Evolutionary conservation across 805 yeast species (phyloP), one percentile per base, ranked within the genome.

Genomic region (Suhomyces tanzawaensis): DNA sequence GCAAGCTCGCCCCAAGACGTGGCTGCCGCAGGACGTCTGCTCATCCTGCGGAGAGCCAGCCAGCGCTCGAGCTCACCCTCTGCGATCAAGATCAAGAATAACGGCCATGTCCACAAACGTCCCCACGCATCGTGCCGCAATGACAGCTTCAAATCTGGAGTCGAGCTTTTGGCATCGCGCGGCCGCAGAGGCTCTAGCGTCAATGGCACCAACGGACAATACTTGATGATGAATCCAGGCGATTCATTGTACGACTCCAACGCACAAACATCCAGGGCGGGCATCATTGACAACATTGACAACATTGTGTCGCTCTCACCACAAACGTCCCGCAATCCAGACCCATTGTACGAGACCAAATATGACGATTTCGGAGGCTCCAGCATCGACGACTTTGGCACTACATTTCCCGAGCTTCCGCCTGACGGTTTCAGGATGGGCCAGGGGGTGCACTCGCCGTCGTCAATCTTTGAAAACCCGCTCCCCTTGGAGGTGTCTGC

Each of bases 81-180:
- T 19, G 40, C 25, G 23, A 36, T 38, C 19, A 41, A 42, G 31
- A 28, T 36, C 14, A 49, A 44, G 29, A 37, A 27, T 28, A 40
- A 32, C 13, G 53, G 56, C 6, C 56, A 52, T 32, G 47, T 53
- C 15, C 52, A 48, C 31, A 53, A 53, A 41, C 48, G 48, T 7
- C 13, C 36, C 11, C 39, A 39, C 24, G 26, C 33, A 7, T 31
- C 27, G 7, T n/a, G n/a, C n/a, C 13, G 21, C 17, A 31, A 25
- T 18, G 38, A 35, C 8, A 28, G 32, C 17, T 28, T 35, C 22
- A 35, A 28, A 18, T 12, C 12, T 27, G 37, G 32, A 3, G 29
- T 28, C 6, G 38, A 35, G 7, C n/a, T 21, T 5, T 12, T 26
- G 16, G 17, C 37, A 4, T 34, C 37, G 4, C 12, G 37, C 13